phyloP scores from a whole-genome alignment of 2,329 filamentous ascomycete species.

The Leptodontidium sp. region DNA sequence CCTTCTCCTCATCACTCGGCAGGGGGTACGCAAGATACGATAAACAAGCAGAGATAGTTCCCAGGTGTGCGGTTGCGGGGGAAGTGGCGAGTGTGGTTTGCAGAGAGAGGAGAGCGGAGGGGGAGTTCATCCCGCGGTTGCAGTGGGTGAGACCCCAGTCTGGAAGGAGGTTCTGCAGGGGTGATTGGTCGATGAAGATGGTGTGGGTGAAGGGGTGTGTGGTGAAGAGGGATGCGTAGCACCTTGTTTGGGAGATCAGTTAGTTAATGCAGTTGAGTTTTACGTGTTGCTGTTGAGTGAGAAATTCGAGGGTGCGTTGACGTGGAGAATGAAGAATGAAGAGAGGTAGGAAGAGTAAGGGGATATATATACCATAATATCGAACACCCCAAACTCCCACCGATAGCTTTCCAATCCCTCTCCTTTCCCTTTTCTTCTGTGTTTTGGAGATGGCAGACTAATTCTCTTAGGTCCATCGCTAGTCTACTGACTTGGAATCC shows the following conservation, averaged over 20 bases:
- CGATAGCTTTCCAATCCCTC: conserved; percentile 39
- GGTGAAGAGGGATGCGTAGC: conserved; percentile 45
- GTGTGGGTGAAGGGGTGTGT: conserved; percentile 43
- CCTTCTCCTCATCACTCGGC: conserved; percentile 25
- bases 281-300: neutral
- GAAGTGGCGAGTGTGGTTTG: conserved; percentile 40
- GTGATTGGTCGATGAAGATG: conserved; percentile 46
- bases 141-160: conserved; percentile 43
- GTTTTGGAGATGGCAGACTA: conserved; percentile 33
- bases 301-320: no score
- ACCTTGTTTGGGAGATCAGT: conserved; percentile 31
- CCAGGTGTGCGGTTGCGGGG: conserved; percentile 40
- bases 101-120: conserved; percentile 39
- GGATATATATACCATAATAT: conserved; percentile 42
- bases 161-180: conserved; percentile 42
- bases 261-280: neutral
- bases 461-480: conserved; percentile 44
- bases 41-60: conserved; percentile 44
- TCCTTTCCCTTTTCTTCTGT: neutral
- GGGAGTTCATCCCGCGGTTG: conserved; percentile 45
- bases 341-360: no score
- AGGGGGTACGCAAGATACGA: conserved; percentile 41
- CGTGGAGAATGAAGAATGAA: no score
- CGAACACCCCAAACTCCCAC: conserved; percentile 45
- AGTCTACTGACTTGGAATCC: conserved; percentile 46